Conservation (phyloP, 2,329 filamentous ascomycete species). For the Diaporthe helianthi region DNA sequence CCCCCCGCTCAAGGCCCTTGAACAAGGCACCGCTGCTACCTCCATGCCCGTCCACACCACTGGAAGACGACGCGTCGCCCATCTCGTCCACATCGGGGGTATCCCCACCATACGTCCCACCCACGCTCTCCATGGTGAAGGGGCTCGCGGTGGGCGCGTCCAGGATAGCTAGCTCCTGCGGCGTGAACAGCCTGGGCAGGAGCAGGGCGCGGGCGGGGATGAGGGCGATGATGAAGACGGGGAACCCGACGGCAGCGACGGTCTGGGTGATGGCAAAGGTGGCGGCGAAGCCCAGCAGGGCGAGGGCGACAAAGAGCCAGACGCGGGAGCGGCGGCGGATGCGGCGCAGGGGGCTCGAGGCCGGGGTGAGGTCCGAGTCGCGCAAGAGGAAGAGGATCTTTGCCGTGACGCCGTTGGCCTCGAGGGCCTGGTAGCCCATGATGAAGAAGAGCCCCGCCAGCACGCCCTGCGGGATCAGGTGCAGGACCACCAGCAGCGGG, state of each 20-base stretch:
- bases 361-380: slow-evolving; percentile 68
- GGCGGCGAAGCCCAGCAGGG: slow-evolving; percentile 74
- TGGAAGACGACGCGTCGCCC: slow-evolving; percentile 12
- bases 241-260: slow-evolving; percentile 82
- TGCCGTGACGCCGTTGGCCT: slow-evolving; percentile 77
- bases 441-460: slow-evolving; percentile 84
- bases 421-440: slow-evolving; percentile 81
- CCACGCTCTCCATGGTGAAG: slow-evolving; percentile 79
- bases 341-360: slow-evolving; percentile 64
- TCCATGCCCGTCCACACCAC: slow-evolving; percentile 9
- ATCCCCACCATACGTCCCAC: slow-evolving; percentile 60
- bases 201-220: slow-evolving; percentile 71
- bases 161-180: slow-evolving; percentile 66
- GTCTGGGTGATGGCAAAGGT: slow-evolving; percentile 86
- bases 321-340: slow-evolving; percentile 69
- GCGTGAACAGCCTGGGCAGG: slow-evolving; percentile 66
- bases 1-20: slow-evolving; percentile 29
- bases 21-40: slow-evolving; percentile 27
- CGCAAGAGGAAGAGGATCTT: slow-evolving; percentile 75
- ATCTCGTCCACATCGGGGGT: slow-evolving; percentile 30
- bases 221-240: slow-evolving; percentile 73
- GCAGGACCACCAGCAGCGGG: slow-evolving; percentile 75
- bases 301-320: slow-evolving; percentile 74
- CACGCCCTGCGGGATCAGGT: slow-evolving; percentile 80
- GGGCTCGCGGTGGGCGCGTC: slow-evolving; percentile 78